Percentiles rank a stretch among this genome's conserved stretches.
phyloP scores from a whole-genome alignment of 2,329 filamentous ascomycete species.

The Beauveria rudraprayagi region DNA sequence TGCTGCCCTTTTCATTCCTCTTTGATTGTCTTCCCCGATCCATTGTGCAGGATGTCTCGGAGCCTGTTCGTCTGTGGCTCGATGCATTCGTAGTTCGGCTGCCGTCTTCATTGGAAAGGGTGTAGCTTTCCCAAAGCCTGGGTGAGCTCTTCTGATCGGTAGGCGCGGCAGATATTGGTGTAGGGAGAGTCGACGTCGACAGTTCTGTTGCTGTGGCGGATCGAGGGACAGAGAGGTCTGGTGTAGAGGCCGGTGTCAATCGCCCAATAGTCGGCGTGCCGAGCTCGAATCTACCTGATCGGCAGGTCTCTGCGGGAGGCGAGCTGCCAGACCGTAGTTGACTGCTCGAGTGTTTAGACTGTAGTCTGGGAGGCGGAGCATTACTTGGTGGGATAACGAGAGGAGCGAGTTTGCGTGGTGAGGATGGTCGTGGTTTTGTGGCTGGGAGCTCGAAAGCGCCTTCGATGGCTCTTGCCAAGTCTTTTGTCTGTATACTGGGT shows the following conservation, averaged over 20 bases:
- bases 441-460: slow-evolving; percentile 18
- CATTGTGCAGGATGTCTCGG: slow-evolving; percentile 51
- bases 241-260: slow-evolving; percentile 34
- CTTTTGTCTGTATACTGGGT: slow-evolving; percentile 18
- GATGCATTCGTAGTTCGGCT: slow-evolving; percentile 7
- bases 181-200: slow-evolving; percentile 35
- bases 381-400: slow-evolving; percentile 43
- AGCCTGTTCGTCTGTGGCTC: slow-evolving; percentile 45
- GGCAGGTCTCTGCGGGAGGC: slow-evolving; percentile 30
- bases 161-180: slow-evolving; percentile 41
- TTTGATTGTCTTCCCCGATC: slow-evolving; percentile 55
- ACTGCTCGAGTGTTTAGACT: slow-evolving; percentile 31
- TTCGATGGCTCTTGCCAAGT: slow-evolving; percentile 18
- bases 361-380: slow-evolving; percentile 16
- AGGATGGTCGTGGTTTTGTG: slow-evolving; percentile 19
- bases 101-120: slow-evolving; percentile 16
- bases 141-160: slow-evolving; percentile 35
- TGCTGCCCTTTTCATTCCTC: slow-evolving; percentile 36
- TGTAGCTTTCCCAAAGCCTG: slow-evolving; percentile 35
- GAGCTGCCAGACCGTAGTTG: slow-evolving; percentile 39
- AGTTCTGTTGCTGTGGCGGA: slow-evolving; percentile 27
- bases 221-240: slow-evolving; percentile 33
- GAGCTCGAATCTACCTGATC: slow-evolving; percentile 35
- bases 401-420: slow-evolving; percentile 47
- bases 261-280: slow-evolving; percentile 39